These are phyloP conservation scores for Brettanomyces anomalus DNA, from an alignment of 805 yeast genomes.

Conservation along the genomic window DNA sequence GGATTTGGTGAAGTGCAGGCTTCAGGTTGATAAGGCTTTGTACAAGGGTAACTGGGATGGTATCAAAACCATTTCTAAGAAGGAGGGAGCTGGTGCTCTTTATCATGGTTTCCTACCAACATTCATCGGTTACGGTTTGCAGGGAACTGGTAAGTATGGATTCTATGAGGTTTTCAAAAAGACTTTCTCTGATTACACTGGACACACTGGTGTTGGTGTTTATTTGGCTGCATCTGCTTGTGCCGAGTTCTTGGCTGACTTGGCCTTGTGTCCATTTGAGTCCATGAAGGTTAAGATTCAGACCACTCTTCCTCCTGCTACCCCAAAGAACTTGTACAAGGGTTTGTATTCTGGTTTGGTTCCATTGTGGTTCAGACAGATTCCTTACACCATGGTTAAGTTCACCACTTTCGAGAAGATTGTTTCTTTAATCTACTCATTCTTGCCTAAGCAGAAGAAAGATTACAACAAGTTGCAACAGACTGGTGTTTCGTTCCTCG, in stretches of 20 bases:
- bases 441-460: slow-evolving; percentile 60
- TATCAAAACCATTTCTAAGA: slow-evolving; percentile 63
- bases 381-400: slow-evolving; percentile 98
- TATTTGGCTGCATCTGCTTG: slow-evolving; percentile 82
- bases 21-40: slow-evolving; percentile 71
- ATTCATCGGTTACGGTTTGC: slow-evolving; percentile 83
- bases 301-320: slow-evolving; percentile 81
- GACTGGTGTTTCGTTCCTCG: slow-evolving; percentile 89
- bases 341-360: slow-evolving; percentile 74
- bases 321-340: slow-evolving; percentile 55
- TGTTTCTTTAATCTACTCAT: slow-evolving; percentile 66
- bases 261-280: slow-evolving; percentile 87
- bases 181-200: slow-evolving; percentile 58
- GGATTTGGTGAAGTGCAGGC: slow-evolving; percentile 87
- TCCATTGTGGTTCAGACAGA: slow-evolving; percentile 94
- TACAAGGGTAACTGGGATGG: slow-evolving; percentile 77
- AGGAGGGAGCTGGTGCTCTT: slow-evolving; percentile 67
- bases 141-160: slow-evolving; percentile 97
- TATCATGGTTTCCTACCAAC: slow-evolving; percentile 92
- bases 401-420: slow-evolving; percentile 91
- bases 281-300: slow-evolving; percentile 92
- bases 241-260: slow-evolving; percentile 90
- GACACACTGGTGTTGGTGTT: slow-evolving; percentile 63
- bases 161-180: slow-evolving; percentile 88
- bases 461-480: slow-evolving; percentile 69